Conservation (phyloP, 768 basidiomycete genomes). For the Cubamyces sp. region DNA sequence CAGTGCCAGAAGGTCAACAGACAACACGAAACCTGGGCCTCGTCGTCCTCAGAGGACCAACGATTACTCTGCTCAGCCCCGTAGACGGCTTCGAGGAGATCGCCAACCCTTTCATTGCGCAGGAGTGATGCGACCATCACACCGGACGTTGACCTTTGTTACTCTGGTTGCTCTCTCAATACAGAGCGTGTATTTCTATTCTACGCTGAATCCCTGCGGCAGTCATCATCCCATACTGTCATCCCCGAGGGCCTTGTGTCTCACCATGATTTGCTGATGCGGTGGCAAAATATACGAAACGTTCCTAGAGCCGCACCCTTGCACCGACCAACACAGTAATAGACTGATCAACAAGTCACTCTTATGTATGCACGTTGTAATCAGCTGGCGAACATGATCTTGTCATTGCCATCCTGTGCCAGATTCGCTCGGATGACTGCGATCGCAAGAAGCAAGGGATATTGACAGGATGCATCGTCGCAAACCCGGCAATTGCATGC, state of each 20-base stretch:
- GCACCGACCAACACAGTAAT: too few relatives aligned
- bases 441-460: too few relatives aligned
- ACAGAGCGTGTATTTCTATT: slow-evolving; percentile 4
- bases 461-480: too few relatives aligned
- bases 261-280: too few relatives aligned
- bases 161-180: background rate
- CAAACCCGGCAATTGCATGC: too few relatives aligned
- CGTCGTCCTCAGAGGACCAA: slow-evolving; percentile 90
- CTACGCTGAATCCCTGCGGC: background rate
- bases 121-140: slow-evolving; percentile 45
- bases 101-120: slow-evolving; percentile 81
- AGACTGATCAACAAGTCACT: too few relatives aligned
- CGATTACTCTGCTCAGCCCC: slow-evolving; percentile 91
- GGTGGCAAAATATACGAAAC: too few relatives aligned
- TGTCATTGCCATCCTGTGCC: too few relatives aligned
- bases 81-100: slow-evolving; percentile 96
- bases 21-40: slow-evolving; percentile 75
- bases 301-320: too few relatives aligned
- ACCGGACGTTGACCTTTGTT: background rate
- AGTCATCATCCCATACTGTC: background rate
- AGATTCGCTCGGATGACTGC: too few relatives aligned
- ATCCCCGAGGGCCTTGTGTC: background rate
- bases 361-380: too few relatives aligned
- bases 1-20: slow-evolving; percentile 62
- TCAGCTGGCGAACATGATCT: too few relatives aligned